Evolutionary conservation across 345 rosid genomes (phyloP), one percentile per base, ranked within the genome.

Genomic region (Turritis glabra): DNA sequence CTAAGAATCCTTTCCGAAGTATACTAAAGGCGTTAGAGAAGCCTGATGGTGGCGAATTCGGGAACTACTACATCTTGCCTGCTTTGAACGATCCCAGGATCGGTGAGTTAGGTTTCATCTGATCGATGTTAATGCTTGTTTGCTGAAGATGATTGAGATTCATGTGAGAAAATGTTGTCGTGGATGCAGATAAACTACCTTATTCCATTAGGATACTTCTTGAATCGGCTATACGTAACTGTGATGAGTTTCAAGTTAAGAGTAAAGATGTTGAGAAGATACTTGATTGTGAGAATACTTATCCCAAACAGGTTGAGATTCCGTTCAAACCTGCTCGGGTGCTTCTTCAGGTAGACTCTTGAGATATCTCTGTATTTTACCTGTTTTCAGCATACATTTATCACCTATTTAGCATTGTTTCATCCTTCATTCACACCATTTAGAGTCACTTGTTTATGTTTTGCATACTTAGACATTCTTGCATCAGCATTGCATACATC

Each of bases 191-290:
- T 47, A 47, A 47, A 47, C 25, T 47, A 18, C 52, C 52, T 47
- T 47, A 47, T 47, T 47, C 52, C 52, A 47, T 47, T 46, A 47
- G 52, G 52, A 47, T 47, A 47, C 52, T 47, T 47, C 52, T 47
- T 18, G 52, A 47, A 47, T 47, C 23, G 23, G 52, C 52, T n/a
- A 47, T 47, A 17, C 52, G 52, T 18, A 47, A 47, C 23, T 47
- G 52, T 47, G 52, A 47, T 47, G 52, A 47, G 52, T 47, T 47
- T 18, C 52, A 47, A 47, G 52, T 47, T 47, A 47, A 47, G 52
- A 47, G 52, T n/a, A 18, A 47, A 8, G 52, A 47, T 47, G 52
- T 47, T 47, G 52, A 47, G 52, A 47, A 47, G 52, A 47, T 47
- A 3, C 52, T 47, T 47, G 52, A 47, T 8, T 47, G 52, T 23